These are phyloP conservation scores for Bacidia gigantensis DNA, from an alignment of 495 filamentous ascomycete genomes.

Conservation along the genomic window DNA sequence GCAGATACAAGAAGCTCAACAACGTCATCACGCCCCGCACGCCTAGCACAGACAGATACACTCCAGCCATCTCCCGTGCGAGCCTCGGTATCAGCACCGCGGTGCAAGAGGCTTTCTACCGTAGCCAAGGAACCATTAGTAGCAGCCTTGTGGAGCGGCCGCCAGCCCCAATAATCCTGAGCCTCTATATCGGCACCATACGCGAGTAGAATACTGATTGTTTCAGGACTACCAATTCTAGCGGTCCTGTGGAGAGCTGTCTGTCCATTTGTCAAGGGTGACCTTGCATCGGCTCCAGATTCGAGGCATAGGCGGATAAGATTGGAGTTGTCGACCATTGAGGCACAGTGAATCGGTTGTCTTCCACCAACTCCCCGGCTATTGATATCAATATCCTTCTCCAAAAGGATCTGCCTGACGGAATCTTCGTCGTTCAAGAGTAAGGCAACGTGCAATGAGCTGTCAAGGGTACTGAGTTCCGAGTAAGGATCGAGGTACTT, in stretches of 20 bases:
- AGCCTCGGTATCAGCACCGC: not conserved
- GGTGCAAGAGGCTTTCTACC: slow-evolving; percentile 3
- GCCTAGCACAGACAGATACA: not conserved
- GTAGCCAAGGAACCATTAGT: slow-evolving; percentile 2
- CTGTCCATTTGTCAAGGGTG: slow-evolving; percentile 4
- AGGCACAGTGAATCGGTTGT: slow-evolving; percentile 10
- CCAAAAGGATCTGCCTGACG: not conserved
- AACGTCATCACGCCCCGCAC: not conserved
- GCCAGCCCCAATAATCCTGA: slow-evolving; percentile 2
- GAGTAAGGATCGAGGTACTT: not conserved
- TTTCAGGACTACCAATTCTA: not conserved
- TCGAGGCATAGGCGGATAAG: slow-evolving; percentile 1
- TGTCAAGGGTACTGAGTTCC: slow-evolving; percentile 1
- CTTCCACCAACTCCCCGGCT: not conserved
- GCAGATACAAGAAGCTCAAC: not conserved
- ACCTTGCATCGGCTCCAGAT: not conserved
- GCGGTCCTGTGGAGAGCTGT: slow-evolving; percentile 10
- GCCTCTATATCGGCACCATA: slow-evolving; percentile 5
- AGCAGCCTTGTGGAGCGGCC: slow-evolving; percentile 7
- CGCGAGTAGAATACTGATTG: slow-evolving; percentile 3
- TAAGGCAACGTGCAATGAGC: slow-evolving; percentile 7
- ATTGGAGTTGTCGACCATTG: not conserved
- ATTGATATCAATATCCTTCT: not conserved
- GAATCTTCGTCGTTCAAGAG: slow-evolving; percentile 4
- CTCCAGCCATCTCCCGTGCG: not conserved